phyloP scores from a whole-genome alignment of 148 eudicot genomes.

The Chenopodium berlandieri region DNA sequence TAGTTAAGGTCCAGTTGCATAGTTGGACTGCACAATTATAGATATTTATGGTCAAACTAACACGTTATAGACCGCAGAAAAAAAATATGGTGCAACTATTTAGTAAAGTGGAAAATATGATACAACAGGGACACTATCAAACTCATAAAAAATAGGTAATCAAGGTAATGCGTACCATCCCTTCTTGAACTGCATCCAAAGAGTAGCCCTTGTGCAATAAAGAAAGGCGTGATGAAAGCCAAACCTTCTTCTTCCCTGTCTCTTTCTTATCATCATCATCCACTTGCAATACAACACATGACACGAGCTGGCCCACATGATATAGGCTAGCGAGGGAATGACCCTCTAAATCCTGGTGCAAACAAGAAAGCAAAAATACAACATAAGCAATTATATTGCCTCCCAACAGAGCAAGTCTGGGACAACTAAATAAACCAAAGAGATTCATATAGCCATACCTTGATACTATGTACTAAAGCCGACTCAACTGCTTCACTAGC shows the following conservation, averaged over 20 bases:
- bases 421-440: not conserved
- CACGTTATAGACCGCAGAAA: too few species aligned
- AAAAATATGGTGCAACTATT: too few species aligned
- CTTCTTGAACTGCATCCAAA: slow-evolving; percentile 85
- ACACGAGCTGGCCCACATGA: slow-evolving; percentile 78
- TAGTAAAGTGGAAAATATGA: not conserved
- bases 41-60: too few species aligned
- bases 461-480: slow-evolving; percentile 34
- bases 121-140: not conserved
- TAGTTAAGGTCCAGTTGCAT: too few species aligned
- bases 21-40: too few species aligned
- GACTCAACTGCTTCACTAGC: slow-evolving; percentile 75
- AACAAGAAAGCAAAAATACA: not conserved
- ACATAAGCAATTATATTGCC: not conserved
- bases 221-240: slow-evolving; percentile 89
- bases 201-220: slow-evolving; percentile 74
- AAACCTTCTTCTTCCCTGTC: slow-evolving; percentile 66
- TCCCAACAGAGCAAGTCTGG: not conserved
- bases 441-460: slow-evolving; percentile 22
- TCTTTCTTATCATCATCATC: slow-evolving; percentile 91
- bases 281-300: slow-evolving; percentile 71
- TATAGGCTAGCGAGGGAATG: slow-evolving; percentile 60
- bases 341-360: slow-evolving; percentile 46
- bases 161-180: slow-evolving; percentile 62
- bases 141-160: slow-evolving; percentile 2